phyloP scores from a whole-genome alignment of 225 moss, liverwort and hornwort species.

The Polytrichum commune region DNA sequence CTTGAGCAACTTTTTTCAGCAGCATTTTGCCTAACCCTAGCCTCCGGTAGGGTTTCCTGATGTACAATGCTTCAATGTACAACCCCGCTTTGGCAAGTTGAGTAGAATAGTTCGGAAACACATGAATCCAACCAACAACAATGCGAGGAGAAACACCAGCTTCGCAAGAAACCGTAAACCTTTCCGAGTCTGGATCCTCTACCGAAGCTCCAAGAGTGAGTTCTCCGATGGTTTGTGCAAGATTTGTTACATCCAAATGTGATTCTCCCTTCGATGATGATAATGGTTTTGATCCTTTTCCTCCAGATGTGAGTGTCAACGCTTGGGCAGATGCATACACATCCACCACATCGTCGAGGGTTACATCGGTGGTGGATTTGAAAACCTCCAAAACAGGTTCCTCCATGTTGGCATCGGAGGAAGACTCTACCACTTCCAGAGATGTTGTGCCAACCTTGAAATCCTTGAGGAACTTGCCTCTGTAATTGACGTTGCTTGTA shows the following conservation, averaged over 20 bases:
- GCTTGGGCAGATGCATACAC: background rate
- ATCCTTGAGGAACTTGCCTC: slow-evolving; percentile 22
- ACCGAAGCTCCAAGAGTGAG: slow-evolving; percentile 7
- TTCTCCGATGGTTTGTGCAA: slow-evolving; percentile 23
- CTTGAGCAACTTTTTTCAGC: slow-evolving; percentile 33
- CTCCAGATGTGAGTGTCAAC: no score
- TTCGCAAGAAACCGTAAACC: slow-evolving; percentile 19
- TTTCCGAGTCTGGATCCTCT: slow-evolving; percentile 20
- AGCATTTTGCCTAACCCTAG: slow-evolving; percentile 37
- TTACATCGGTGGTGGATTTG: slow-evolving; percentile 35
- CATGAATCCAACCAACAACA: slow-evolving; percentile 38
- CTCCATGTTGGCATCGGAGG: slow-evolving; percentile 34
- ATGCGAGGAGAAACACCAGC: slow-evolving; percentile 11
- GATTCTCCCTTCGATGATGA: no score
- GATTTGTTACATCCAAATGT: background rate
- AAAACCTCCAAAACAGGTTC: slow-evolving; percentile 53
- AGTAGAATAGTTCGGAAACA: slow-evolving; percentile 44
- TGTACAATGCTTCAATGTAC: slow-evolving; percentile 33
- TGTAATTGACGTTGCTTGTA: slow-evolving; percentile 39
- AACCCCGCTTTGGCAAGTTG: slow-evolving; percentile 41
- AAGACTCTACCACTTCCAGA: background rate
- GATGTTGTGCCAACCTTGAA: slow-evolving; percentile 13
- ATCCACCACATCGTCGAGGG: slow-evolving; percentile 16
- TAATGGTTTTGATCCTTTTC: no score
- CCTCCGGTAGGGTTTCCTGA: slow-evolving; percentile 38